phyloP scores from a whole-genome alignment of 2,329 filamentous ascomycete genomes.

The Zymoseptoria passerinii region DNA sequence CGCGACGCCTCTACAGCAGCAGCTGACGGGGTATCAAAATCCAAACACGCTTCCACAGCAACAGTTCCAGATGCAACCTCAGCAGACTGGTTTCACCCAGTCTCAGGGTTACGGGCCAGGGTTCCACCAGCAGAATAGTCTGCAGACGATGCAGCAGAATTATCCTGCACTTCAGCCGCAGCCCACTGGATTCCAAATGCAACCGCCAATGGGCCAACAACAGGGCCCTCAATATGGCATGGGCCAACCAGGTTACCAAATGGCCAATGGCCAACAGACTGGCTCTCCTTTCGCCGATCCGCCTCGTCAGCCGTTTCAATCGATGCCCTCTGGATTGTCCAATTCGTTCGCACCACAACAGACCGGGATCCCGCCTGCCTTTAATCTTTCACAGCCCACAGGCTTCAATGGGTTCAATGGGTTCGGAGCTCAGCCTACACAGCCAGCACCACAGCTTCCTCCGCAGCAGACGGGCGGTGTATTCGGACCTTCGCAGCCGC shows the following conservation, averaged over 20 bases:
- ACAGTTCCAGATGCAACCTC: conserved; percentile 28
- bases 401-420: conserved; percentile 36
- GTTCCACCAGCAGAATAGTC: conserved; percentile 32
- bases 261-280: conserved; percentile 39
- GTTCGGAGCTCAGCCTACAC: conserved; percentile 36
- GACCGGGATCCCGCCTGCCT: conserved; percentile 37
- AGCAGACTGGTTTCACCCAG: conserved; percentile 31
- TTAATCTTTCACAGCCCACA: conserved; percentile 32
- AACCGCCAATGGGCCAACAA: conserved; percentile 13
- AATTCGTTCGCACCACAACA: conserved; percentile 30
- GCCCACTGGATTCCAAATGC: conserved; percentile 44
- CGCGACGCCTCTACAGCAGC: conserved; percentile 68
- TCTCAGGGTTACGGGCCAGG: conserved; percentile 13
- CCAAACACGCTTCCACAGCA: conserved; percentile 32
- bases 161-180: conserved; percentile 40
- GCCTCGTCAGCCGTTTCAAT: conserved; percentile 36
- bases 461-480: conserved; percentile 45
- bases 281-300: conserved; percentile 50
- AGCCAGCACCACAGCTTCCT: conserved; percentile 47
- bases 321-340: conserved; percentile 33
- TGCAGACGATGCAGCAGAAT: conserved; percentile 27
- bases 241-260: conserved; percentile 36
- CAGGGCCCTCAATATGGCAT: conserved; percentile 10
- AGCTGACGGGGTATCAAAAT: conserved; percentile 65
- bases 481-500: conserved; percentile 25